Conservation (phyloP, 2,329 filamentous ascomycete genomes). For the Drechslerella dactyloides region DNA sequence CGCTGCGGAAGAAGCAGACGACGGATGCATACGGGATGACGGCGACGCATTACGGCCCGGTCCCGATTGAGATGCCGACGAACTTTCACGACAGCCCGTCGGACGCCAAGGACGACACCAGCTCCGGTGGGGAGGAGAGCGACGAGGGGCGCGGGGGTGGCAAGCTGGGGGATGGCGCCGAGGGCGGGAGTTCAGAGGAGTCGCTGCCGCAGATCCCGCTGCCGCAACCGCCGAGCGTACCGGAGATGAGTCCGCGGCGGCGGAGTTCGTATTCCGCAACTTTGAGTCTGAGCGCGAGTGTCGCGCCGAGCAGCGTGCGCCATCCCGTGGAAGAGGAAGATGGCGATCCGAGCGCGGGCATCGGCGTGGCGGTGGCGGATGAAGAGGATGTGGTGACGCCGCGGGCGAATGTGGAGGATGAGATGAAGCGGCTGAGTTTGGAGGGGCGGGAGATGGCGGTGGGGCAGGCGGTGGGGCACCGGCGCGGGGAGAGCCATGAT, state of each 20-base stretch:
- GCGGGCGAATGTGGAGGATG: slow-evolving; percentile 29
- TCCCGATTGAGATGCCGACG: slow-evolving; percentile 46
- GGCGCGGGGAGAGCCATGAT: neutral
- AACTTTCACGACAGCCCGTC: slow-evolving; percentile 21
- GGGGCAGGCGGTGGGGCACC: too few relatives aligned
- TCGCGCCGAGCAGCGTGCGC: neutral
- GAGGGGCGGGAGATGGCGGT: neutral
- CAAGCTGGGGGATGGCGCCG: slow-evolving; percentile 12
- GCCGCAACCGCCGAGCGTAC: slow-evolving; percentile 23
- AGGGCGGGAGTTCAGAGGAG: neutral
- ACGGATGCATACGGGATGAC: slow-evolving; percentile 37
- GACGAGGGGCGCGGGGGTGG: neutral
- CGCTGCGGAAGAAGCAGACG: slow-evolving; percentile 15
- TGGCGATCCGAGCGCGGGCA: slow-evolving; percentile 1
- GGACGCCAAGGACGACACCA: neutral
- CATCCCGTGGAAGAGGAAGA: neutral
- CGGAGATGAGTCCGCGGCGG: slow-evolving; percentile 40
- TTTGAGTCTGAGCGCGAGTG: slow-evolving; percentile 3
- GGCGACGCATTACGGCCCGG: slow-evolving; percentile 37
- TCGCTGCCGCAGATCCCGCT: slow-evolving; percentile 1
- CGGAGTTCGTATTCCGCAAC: slow-evolving; percentile 37
- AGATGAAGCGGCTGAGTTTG: slow-evolving; percentile 38
- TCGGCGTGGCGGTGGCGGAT: neutral
- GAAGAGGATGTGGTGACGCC: slow-evolving; percentile 44
- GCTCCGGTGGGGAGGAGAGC: neutral